Percentiles rank a stretch among this genome's conserved stretches.
These are phyloP conservation scores for Blastobotrys capitulatus DNA, from an alignment of 1,139 yeast species.

Conservation along the genomic window DNA sequence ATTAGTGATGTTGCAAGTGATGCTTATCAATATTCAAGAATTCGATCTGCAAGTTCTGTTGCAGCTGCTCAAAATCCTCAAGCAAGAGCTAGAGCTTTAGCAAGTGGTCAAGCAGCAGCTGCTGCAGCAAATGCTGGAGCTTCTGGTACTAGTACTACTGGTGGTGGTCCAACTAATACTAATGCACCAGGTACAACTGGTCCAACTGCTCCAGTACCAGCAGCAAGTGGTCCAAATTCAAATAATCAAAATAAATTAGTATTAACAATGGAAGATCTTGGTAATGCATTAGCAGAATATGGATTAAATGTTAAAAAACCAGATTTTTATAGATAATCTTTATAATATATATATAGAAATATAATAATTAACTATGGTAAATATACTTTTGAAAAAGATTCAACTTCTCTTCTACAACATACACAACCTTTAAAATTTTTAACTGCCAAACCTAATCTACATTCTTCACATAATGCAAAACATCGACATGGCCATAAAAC, in stretches of 20 bases:
- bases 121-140: constrained; percentile 11
- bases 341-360: neutral
- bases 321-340: constrained; percentile 69
- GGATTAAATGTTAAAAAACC: constrained; percentile 90
- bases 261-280: constrained; percentile 81
- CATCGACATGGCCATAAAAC: constrained; percentile 94
- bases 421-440: constrained; percentile 78
- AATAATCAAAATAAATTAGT: constrained; percentile 65
- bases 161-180: no score
- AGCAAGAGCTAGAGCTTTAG: constrained; percentile 71
- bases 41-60: constrained; percentile 77
- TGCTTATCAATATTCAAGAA: constrained; percentile 91
- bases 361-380: constrained; percentile 30
- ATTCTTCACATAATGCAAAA: constrained; percentile 78
- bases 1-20: constrained; percentile 92
- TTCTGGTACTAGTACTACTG: no score
- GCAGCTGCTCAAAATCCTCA: constrained; percentile 83
- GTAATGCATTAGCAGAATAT: constrained; percentile 84
- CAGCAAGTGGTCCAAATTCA: constrained; percentile 27
- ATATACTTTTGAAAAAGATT: constrained; percentile 37
- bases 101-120: constrained; percentile 47
- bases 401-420: constrained; percentile 73
- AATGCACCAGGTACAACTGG: neutral
- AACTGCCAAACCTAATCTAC: constrained; percentile 69
- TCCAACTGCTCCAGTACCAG: neutral